These are phyloP conservation scores for Polytrichum formosum DNA, from an alignment of 225 moss, liverwort and hornwort species.

Conservation along the genomic window DNA sequence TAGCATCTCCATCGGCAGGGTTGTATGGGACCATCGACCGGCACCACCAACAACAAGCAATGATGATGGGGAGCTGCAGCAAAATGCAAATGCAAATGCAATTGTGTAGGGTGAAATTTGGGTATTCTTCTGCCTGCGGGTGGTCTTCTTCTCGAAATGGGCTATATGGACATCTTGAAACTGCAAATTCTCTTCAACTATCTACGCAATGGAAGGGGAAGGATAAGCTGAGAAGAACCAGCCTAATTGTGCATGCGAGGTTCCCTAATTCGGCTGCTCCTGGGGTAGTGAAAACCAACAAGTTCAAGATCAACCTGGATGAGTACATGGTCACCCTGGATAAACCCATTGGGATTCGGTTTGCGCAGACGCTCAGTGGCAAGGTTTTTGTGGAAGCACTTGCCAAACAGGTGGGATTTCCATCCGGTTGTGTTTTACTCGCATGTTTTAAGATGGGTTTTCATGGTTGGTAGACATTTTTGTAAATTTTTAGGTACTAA, in stretches of 20 bases:
- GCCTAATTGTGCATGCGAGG: constrained; percentile 16
- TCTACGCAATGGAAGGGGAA: neutral
- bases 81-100: no score
- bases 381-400: constrained; percentile 82
- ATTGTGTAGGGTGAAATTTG: no score
- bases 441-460: neutral
- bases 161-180: no score
- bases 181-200: no score
- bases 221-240: constrained; percentile 5
- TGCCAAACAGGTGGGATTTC: constrained; percentile 53
- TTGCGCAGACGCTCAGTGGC: constrained; percentile 74
- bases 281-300: constrained; percentile 45
- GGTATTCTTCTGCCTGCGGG: no score
- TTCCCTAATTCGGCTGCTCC: constrained; percentile 36
- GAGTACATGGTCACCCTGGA: constrained; percentile 87
- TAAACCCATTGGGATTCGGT: constrained; percentile 79
- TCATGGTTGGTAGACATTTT: neutral
- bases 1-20: no score
- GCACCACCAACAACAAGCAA: no score
- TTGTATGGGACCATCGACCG: no score
- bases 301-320: constrained; percentile 65
- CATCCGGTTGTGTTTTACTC: neutral
- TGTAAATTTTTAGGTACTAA: neutral
- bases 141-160: no score
- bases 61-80: no score